These are phyloP conservation scores for Scleromitrula shiraiana DNA, from an alignment of 2,329 filamentous ascomycete species.

Conservation along the genomic window DNA sequence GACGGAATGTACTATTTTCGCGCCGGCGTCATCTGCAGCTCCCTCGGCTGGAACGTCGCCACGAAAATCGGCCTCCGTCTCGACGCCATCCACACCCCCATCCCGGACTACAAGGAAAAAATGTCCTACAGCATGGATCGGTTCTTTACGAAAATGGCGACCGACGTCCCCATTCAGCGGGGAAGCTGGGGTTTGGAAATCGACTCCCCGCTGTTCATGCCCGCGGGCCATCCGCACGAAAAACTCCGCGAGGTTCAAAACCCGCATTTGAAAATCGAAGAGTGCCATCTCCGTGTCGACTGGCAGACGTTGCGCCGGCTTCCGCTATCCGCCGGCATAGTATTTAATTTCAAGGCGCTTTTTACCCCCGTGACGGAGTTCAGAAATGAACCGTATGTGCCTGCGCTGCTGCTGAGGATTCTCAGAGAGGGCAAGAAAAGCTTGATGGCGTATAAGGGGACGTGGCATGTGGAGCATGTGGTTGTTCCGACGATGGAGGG, in stretches of 20 bases:
- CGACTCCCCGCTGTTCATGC: constrained; percentile 67
- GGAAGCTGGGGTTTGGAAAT: constrained; percentile 80
- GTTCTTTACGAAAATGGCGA: constrained; percentile 71
- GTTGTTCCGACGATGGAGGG: constrained; percentile 54
- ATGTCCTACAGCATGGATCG: constrained; percentile 84
- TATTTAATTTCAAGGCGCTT: constrained; percentile 84
- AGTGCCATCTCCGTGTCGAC: constrained; percentile 68
- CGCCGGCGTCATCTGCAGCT: constrained; percentile 70
- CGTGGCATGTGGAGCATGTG: constrained; percentile 70
- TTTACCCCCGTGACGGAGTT: constrained; percentile 70
- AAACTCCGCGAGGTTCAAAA: constrained; percentile 50
- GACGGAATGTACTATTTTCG: constrained; percentile 68
- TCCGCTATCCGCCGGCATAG: constrained; percentile 64
- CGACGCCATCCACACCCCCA: constrained; percentile 61
- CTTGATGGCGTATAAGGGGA: constrained; percentile 74
- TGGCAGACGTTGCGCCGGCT: constrained; percentile 81
- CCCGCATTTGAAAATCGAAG: constrained; percentile 44
- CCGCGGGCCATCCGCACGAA: constrained; percentile 58
- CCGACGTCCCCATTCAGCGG: constrained; percentile 69
- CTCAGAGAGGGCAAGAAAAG: constrained; percentile 62
- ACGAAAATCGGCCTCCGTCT: constrained; percentile 66
- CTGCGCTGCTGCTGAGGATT: constrained; percentile 58
- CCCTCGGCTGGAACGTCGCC: constrained; percentile 70
- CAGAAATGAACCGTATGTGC: constrained; percentile 63
- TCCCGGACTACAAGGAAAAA: constrained; percentile 81